These are phyloP conservation scores for Penicillium sclerotiorum DNA, from an alignment of 2,329 filamentous ascomycete genomes.

Conservation along the genomic window DNA sequence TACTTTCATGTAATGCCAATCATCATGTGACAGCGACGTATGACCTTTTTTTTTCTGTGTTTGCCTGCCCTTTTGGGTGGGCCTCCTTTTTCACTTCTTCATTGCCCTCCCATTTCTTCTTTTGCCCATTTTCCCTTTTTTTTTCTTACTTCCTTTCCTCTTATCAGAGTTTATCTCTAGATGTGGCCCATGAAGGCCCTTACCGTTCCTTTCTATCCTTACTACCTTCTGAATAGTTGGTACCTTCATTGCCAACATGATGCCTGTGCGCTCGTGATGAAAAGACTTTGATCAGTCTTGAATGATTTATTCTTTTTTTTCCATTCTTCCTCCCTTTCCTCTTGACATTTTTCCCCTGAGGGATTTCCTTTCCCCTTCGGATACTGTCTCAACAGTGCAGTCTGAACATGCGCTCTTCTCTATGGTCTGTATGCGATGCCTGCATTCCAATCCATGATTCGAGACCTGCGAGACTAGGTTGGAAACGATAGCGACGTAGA, in stretches of 20 bases:
- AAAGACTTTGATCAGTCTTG: conserved; percentile 25
- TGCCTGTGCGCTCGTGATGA: conserved; percentile 20
- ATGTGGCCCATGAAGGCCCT: conserved; percentile 1
- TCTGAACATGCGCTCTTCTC: too few species aligned
- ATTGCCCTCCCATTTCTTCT: conserved; percentile 11
- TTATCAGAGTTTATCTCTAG: background rate
- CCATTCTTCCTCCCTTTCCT: conserved; percentile 2
- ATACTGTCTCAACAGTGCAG: too few species aligned
- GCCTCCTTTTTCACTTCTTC: conserved; percentile 10
- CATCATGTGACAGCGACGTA: conserved; percentile 42
- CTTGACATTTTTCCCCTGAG: conserved; percentile 1
- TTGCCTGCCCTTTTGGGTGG: conserved; percentile 5
- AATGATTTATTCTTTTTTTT: conserved; percentile 22
- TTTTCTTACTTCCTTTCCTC: background rate
- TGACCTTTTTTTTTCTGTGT: conserved; percentile 27
- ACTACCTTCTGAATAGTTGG: conserved; percentile 1
- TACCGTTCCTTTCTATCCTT: conserved; percentile 17
- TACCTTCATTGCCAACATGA: conserved; percentile 2
- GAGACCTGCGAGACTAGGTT: conserved; percentile 6
- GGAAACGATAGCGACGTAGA: conserved; percentile 4
- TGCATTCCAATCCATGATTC: too few species aligned
- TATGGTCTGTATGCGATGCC: too few species aligned
- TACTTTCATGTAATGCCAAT: conserved; percentile 57
- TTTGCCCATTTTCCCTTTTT: background rate
- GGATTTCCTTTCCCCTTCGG: conserved; percentile 5